phyloP scores from a whole-genome alignment of 23 red algal genomes.

The Gracilaria caudata region DNA sequence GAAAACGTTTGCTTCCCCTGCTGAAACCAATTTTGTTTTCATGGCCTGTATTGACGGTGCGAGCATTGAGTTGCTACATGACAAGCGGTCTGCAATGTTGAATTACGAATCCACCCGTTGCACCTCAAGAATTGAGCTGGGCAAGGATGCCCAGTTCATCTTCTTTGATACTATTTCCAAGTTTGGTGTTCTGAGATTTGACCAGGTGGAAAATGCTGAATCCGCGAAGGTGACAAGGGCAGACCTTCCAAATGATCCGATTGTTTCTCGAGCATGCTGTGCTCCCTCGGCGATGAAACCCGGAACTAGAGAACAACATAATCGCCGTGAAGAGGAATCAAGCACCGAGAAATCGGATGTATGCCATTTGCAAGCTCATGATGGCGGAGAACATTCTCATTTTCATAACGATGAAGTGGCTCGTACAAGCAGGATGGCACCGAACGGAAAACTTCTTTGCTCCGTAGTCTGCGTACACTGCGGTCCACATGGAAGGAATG shows the following conservation, averaged over 20 bases:
- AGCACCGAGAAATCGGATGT: too few species aligned
- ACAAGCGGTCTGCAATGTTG: conserved; percentile 48
- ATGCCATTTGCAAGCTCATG: not conserved
- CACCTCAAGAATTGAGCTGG: conserved; percentile 60
- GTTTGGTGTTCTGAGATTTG: conserved; percentile 61
- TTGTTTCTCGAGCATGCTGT: conserved; percentile 1
- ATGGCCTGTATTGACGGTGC: conserved; percentile 72
- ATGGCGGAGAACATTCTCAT: not conserved
- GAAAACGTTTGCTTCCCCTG: conserved; percentile 22
- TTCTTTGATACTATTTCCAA: conserved; percentile 79
- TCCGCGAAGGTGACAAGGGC: conserved; percentile 39
- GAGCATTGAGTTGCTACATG: conserved; percentile 42
- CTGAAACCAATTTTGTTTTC: conserved; percentile 49
- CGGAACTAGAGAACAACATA: not conserved
- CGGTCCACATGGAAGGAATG: not conserved
- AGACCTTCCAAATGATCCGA: conserved; percentile 52
- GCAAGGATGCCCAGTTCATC: conserved; percentile 38
- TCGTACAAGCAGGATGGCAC: conserved; percentile 50
- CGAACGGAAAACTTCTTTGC: conserved; percentile 53
- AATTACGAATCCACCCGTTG: conserved; percentile 23
- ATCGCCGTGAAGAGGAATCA: too few species aligned
- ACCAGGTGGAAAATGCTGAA: conserved; percentile 59
- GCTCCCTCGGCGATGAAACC: too few species aligned
- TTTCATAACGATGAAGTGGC: not conserved
- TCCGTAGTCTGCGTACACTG: conserved; percentile 40